These are phyloP conservation scores for Suillus brevipes DNA, from an alignment of 768 basidiomycete species.

Conservation along the genomic window DNA sequence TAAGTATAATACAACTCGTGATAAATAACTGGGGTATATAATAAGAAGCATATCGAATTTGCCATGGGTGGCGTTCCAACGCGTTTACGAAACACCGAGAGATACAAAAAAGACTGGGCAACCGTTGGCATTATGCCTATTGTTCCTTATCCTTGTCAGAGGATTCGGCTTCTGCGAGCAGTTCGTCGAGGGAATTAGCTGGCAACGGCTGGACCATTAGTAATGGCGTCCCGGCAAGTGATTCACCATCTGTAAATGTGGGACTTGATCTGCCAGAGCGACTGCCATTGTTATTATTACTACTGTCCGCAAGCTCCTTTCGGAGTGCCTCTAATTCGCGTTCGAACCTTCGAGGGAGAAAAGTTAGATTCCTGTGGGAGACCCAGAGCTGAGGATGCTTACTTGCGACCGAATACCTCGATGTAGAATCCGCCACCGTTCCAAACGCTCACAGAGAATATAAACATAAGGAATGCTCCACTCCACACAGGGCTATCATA, in stretches of 20 bases:
- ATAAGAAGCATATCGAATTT: neutral
- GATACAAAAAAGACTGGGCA: neutral
- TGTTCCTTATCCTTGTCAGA: slow-evolving; percentile 33
- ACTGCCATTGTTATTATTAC: slow-evolving; percentile 23
- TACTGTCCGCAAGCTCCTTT: slow-evolving; percentile 81
- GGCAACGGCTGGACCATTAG: slow-evolving; percentile 26
- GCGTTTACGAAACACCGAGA: neutral
- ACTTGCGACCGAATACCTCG: slow-evolving; percentile 97
- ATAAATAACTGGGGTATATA: slow-evolving; percentile 3
- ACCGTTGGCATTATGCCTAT: slow-evolving; percentile 5
- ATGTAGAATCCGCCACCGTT: slow-evolving; percentile 97
- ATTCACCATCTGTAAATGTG: slow-evolving; percentile 43
- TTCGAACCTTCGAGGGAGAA: slow-evolving; percentile 65
- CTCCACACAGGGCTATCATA: slow-evolving; percentile 83
- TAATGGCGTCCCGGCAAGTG: slow-evolving; percentile 37
- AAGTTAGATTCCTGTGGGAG: slow-evolving; percentile 6
- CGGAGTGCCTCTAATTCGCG: slow-evolving; percentile 87
- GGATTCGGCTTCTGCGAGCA: slow-evolving; percentile 14
- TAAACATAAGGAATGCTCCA: slow-evolving; percentile 69
- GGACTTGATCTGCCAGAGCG: slow-evolving; percentile 59
- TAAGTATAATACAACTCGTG: neutral
- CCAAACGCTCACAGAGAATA: slow-evolving; percentile 90
- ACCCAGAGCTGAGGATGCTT: slow-evolving; percentile 32
- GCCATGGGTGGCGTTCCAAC: slow-evolving; percentile 13
- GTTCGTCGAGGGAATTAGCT: slow-evolving; percentile 16